These are phyloP conservation scores for Verticillium zaregamsianum DNA, from an alignment of 2,329 filamentous ascomycete genomes.

Conservation along the genomic window DNA sequence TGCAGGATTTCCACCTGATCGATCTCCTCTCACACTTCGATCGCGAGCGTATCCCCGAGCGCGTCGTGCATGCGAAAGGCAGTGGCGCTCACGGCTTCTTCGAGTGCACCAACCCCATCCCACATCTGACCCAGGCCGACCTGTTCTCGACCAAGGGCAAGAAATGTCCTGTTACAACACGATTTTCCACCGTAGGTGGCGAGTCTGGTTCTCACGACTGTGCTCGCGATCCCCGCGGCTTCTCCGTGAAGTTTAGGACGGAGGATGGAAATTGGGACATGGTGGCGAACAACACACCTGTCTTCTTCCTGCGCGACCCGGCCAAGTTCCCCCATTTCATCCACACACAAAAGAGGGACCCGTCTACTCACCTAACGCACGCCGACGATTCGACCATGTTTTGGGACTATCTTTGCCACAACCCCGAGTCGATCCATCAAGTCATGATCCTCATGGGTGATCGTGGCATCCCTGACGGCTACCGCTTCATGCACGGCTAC, in stretches of 20 bases:
- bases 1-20: slow-evolving; percentile 58
- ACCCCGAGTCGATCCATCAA: slow-evolving; percentile 53
- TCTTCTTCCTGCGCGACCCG: slow-evolving; percentile 45
- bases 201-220: slow-evolving; percentile 67
- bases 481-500: slow-evolving; percentile 52
- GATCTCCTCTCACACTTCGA: slow-evolving; percentile 58
- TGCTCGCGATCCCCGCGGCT: slow-evolving; percentile 67
- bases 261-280: slow-evolving; percentile 68
- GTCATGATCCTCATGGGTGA: slow-evolving; percentile 57
- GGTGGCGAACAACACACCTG: slow-evolving; percentile 3
- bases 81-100: slow-evolving; percentile 50
- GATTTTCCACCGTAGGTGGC: slow-evolving; percentile 72
- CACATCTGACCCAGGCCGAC: slow-evolving; percentile 47
- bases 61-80: slow-evolving; percentile 56
- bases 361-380: slow-evolving; percentile 61
- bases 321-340: slow-evolving; percentile 72
- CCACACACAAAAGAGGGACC: slow-evolving; percentile 72
- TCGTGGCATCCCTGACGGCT: slow-evolving; percentile 50
- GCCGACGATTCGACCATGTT: slow-evolving; percentile 60
- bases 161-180: slow-evolving; percentile 60
- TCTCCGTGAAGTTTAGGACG: slow-evolving; percentile 69
- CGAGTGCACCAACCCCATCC: slow-evolving; percentile 39
- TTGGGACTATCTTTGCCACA: slow-evolving; percentile 61
- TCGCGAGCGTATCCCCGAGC: slow-evolving; percentile 57
- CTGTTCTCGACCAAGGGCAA: slow-evolving; percentile 60